Percentiles rank a stretch among this genome's conserved stretches.
Evolutionary conservation across 2,329 filamentous ascomycete species (phyloP).

Genomic region (Hansfordia pulvinata): DNA sequence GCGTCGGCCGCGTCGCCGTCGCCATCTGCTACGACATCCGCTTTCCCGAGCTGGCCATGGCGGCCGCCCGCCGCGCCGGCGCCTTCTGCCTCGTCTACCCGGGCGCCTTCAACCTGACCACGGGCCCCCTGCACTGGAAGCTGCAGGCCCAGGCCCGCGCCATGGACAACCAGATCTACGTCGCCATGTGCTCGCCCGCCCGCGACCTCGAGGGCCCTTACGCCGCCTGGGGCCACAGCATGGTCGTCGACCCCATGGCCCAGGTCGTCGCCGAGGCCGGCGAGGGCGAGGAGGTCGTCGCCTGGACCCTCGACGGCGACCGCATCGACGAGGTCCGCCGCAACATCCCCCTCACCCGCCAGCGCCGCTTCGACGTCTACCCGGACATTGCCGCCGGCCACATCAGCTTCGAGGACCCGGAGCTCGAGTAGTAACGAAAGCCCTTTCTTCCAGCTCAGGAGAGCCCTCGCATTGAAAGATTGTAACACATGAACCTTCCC

Average conservation of each 20-base stretch:
- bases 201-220: conserved; percentile 67
- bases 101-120: conserved; percentile 93
- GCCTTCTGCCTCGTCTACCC: conserved; percentile 84
- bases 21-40: conserved; percentile 97
- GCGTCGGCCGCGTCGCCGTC: conserved; percentile 75
- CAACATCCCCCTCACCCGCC: conserved; percentile 70
- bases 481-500: no score
- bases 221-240: conserved; percentile 82
- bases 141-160: conserved; percentile 72
- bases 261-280: conserved; percentile 66
- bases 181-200: conserved; percentile 84
- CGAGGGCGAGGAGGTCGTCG: conserved; percentile 64
- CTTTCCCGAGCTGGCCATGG: conserved; percentile 84
- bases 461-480: no score
- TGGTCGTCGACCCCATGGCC: conserved; percentile 81
- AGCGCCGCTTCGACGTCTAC: conserved; percentile 91
- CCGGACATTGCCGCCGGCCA: conserved; percentile 66
- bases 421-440: neutral
- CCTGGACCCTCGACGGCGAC: conserved; percentile 54
- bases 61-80: conserved; percentile 66
- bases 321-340: conserved; percentile 64
- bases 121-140: conserved; percentile 83
- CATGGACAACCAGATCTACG: conserved; percentile 88
- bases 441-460: neutral
- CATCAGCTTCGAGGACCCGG: conserved; percentile 18